Evolutionary conservation across 768 basidiomycete species (phyloP).

Genomic region (Pisolithus tinctorius): DNA sequence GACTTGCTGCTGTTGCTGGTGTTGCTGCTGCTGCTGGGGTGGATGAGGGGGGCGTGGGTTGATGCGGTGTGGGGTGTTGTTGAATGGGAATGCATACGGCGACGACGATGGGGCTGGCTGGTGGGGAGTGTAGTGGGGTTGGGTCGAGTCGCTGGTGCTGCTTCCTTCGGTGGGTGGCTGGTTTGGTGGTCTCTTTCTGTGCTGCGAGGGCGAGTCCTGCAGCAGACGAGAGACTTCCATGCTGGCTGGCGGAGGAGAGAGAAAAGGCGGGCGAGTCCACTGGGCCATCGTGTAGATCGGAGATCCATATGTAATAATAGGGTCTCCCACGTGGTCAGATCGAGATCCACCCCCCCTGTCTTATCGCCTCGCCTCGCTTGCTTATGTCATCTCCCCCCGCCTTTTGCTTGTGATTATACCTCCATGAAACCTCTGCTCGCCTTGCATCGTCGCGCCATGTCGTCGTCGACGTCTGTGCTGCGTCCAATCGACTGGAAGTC

Average conservation of each 20-base stretch:
- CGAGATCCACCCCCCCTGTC: conserved; percentile 15
- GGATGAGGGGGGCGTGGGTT: conserved; percentile 28
- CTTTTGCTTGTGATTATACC: too few relatives aligned
- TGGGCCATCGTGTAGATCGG: conserved; percentile 28
- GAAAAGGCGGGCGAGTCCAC: conserved; percentile 22
- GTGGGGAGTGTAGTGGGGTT: conserved; percentile 15
- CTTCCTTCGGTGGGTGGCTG: conserved; percentile 26
- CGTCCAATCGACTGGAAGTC: conserved; percentile 66
- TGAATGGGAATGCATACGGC: conserved; percentile 12
- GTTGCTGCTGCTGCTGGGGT: conserved; percentile 18
- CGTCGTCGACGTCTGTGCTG: conserved; percentile 6
- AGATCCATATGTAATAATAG: conserved; percentile 20
- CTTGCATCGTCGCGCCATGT: background rate
- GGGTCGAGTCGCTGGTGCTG: conserved; percentile 22
- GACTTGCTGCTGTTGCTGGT: conserved; percentile 2
- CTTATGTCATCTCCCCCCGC: too few relatives aligned
- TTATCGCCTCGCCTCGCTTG: too few relatives aligned
- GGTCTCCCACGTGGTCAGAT: conserved; percentile 28
- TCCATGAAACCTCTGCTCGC: background rate
- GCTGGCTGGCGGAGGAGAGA: background rate
- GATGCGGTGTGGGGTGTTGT: conserved; percentile 20
- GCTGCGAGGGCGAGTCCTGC: conserved; percentile 64
- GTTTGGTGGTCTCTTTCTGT: conserved; percentile 22
- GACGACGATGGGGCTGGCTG: conserved; percentile 15
- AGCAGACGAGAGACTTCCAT: conserved; percentile 71